These are phyloP conservation scores for Posidonia australis DNA, from an alignment of 106 monocot genomes.

Conservation along the genomic window DNA sequence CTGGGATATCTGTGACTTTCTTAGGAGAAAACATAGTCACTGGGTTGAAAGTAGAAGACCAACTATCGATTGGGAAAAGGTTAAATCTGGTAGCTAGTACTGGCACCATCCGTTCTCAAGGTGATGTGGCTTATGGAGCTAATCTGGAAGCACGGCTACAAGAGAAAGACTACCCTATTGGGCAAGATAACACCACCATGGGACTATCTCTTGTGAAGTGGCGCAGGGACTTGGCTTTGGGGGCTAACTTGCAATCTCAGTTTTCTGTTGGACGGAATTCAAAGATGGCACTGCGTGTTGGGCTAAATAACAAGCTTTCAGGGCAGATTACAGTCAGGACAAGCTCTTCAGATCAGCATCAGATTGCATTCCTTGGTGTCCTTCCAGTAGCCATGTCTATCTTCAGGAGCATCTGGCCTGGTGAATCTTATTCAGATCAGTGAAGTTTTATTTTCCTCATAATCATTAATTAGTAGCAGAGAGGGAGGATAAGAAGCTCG, in stretches of 20 bases:
- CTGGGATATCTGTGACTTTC: slow-evolving; percentile 71
- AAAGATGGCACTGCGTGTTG: slow-evolving; percentile 66
- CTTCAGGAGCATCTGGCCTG: slow-evolving; percentile 35
- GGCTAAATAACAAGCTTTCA: slow-evolving; percentile 68
- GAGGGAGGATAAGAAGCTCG: too few relatives aligned
- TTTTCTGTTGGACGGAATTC: slow-evolving; percentile 49
- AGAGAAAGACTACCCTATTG: slow-evolving; percentile 73
- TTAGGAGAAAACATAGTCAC: slow-evolving; percentile 76
- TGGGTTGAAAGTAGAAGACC: slow-evolving; percentile 75
- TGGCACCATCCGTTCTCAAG: slow-evolving; percentile 46
- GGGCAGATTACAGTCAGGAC: slow-evolving; percentile 76
- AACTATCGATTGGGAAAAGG: slow-evolving; percentile 51
- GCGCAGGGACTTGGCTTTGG: slow-evolving; percentile 64
- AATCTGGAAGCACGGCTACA: slow-evolving; percentile 60
- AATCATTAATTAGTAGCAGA: too few relatives aligned
- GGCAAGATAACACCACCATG: slow-evolving; percentile 48
- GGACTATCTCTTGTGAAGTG: slow-evolving; percentile 79
- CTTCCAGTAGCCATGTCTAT: slow-evolving; percentile 48
- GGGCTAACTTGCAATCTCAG: slow-evolving; percentile 75
- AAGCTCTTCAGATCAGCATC: slow-evolving; percentile 61
- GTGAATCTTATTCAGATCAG: slow-evolving; percentile 24
- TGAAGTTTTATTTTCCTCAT: slow-evolving; percentile 13
- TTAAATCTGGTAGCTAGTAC: slow-evolving; percentile 43
- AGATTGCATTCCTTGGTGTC: slow-evolving; percentile 60
- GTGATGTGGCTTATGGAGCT: slow-evolving; percentile 64